Base-by-base conservation (phyloP, 441 rosid genomes). In the Erodium trifolium region DNA sequence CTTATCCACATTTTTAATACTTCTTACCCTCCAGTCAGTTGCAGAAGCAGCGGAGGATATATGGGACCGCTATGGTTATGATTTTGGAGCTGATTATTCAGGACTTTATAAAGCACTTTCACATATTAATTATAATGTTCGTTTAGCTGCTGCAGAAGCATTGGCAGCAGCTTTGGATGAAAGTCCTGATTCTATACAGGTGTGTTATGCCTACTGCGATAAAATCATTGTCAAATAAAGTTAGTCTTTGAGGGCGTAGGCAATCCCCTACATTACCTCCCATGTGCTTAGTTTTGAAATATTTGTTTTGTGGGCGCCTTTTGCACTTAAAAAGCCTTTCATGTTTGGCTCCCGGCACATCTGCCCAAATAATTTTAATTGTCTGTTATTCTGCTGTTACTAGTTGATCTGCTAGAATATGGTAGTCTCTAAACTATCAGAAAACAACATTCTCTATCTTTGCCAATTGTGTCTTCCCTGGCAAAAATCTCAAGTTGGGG, bases 81-180 rank as follows among this genome's bases (percentile, higher is more conserved):
- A 91, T 31, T 79, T 91, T 68, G 98, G 98, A 59, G 87, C 90
- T 11, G 95, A 96, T 74, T 95, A 92, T 82, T 85, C 96, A 3
- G 88, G 89, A 81, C 83, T 93, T 71, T 93, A 85, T 74, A 88
- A 84, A 77, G 94, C 96, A 65, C 92, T 91, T 75, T 83, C 88
- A 71, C 88, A 83, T 75, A 68, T 81, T 68, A 87, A 93, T 80
- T 87, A 89, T 71, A 93, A 93, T 77, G 97, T 91, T 67, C 90
- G 98, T 14, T 70, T 85, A 79, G 92, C 98, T 76, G 91, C 96
- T 62, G 96, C 99, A 2, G 98, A 96, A 86, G 97, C 96, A 78
- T 84, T 96, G 75, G 97, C 98, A 79, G 86, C 95, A 82, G 98
- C 97, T 70, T 80, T 96, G 83, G 98, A 96, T 84, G 99, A 96